Percentiles rank a stretch among this genome's conserved stretches.
Conservation (phyloP, 176 grass and related monocot genomes). For the Canna indica region DNA sequence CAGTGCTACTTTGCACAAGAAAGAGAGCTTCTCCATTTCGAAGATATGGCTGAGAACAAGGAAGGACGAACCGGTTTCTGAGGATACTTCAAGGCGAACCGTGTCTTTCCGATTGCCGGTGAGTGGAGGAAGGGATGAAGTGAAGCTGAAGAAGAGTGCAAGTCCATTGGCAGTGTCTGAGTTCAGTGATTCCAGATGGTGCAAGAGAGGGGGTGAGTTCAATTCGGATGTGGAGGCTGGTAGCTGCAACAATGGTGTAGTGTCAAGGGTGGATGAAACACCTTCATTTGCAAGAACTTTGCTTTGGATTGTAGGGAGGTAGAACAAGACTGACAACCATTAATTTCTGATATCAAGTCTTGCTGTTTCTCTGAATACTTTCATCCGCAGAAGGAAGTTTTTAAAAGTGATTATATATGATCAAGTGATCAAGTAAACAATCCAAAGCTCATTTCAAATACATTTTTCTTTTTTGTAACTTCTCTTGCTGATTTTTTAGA, state of each 20-base stretch:
- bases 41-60: slow-evolving; percentile 73
- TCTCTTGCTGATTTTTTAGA: too few species aligned
- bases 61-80: slow-evolving; percentile 28
- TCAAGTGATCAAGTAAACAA: too few species aligned
- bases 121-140: slow-evolving; percentile 17
- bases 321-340: slow-evolving; percentile 32
- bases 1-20: slow-evolving; percentile 27
- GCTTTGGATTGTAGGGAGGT: slow-evolving; percentile 74
- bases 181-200: not conserved
- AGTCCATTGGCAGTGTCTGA: slow-evolving; percentile 49
- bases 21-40: slow-evolving; percentile 87
- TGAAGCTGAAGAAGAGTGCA: slow-evolving; percentile 12
- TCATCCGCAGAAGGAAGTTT: too few species aligned
- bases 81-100: slow-evolving; percentile 36
- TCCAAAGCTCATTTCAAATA: not conserved
- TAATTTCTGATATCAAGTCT: not conserved
- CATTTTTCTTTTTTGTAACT: not conserved
- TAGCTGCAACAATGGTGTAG: slow-evolving; percentile 38
- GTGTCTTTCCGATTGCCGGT: slow-evolving; percentile 69
- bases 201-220: slow-evolving; percentile 40
- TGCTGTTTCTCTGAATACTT: too few species aligned
- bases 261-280: slow-evolving; percentile 51
- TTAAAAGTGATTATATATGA: too few species aligned
- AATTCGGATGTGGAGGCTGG: slow-evolving; percentile 73
- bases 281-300: slow-evolving; percentile 73